These are phyloP conservation scores for Elsinoe batatas DNA, from an alignment of 2,329 filamentous ascomycete species.

Conservation along the genomic window DNA sequence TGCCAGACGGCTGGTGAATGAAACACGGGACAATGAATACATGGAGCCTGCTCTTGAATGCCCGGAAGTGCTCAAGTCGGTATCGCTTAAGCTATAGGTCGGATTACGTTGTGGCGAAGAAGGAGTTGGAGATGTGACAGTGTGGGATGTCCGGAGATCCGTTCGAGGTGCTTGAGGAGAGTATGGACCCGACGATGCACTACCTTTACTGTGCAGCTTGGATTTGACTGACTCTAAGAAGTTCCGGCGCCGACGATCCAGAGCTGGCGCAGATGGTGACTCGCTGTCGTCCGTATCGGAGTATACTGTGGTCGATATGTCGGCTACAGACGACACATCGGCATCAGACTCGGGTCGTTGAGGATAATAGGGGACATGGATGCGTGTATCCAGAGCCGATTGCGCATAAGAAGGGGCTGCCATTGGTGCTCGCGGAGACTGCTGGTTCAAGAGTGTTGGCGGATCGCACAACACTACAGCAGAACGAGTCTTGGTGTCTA, in stretches of 20 bases:
- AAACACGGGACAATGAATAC: constrained; percentile 83
- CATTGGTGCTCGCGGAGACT: neutral
- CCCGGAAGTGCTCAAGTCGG: neutral
- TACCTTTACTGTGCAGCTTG: neutral
- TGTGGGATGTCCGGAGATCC: neutral
- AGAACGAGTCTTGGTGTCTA: no score
- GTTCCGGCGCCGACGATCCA: constrained; percentile 3
- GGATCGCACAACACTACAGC: no score
- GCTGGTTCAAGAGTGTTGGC: neutral
- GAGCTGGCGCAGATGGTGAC: neutral
- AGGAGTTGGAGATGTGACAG: neutral
- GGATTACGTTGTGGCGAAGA: neutral
- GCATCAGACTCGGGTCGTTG: constrained; percentile 8
- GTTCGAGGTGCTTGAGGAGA: constrained; percentile 9
- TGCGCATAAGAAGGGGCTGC: constrained; percentile 9
- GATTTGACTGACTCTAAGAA: constrained; percentile 1
- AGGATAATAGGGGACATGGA: neutral
- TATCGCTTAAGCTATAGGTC: constrained; percentile 7
- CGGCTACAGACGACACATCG: constrained; percentile 7
- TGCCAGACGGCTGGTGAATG: constrained; percentile 85
- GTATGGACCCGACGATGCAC: neutral
- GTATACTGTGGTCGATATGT: constrained; percentile 10
- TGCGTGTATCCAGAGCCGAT: neutral
- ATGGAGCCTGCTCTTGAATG: constrained; percentile 66
- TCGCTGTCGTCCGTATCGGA: constrained; percentile 12